These are phyloP conservation scores for Fagopyrum tataricum DNA, from an alignment of 148 eudicot species.

Conservation along the genomic window DNA sequence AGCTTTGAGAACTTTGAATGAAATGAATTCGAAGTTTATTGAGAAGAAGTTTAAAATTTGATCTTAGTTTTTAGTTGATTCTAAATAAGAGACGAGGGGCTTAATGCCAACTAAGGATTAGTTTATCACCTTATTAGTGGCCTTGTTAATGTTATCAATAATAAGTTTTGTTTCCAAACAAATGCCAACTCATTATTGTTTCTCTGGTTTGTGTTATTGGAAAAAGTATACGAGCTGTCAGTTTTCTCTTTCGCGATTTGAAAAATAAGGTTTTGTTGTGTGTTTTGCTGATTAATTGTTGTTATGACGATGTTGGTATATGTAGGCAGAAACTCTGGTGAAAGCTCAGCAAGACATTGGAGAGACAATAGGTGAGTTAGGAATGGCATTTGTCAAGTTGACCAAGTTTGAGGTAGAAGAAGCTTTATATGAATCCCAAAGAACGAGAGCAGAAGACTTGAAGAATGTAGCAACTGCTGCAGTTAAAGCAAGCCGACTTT, in stretches of 20 bases:
- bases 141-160: not conserved
- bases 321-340: slow-evolving; percentile 13
- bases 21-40: not conserved
- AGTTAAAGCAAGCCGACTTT: slow-evolving; percentile 71
- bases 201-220: not conserved
- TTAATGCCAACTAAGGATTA: not conserved
- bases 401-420: slow-evolving; percentile 15
- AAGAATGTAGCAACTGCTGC: slow-evolving; percentile 69
- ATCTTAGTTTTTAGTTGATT: not conserved
- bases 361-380: slow-evolving; percentile 17
- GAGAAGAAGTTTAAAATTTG: not conserved
- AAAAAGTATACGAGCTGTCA: not conserved
- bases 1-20: not conserved
- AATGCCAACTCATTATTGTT: not conserved
- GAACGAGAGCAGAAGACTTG: slow-evolving; percentile 46
- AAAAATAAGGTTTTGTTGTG: not conserved
- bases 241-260: not conserved
- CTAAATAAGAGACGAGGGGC: not conserved
- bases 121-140: not conserved
- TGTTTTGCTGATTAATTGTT: not conserved
- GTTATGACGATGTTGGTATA: not conserved
- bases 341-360: slow-evolving; percentile 17
- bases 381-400: slow-evolving; percentile 15
- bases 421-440: slow-evolving; percentile 44
- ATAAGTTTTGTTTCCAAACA: not conserved